These are phyloP conservation scores for Sporisorium iseilematis-ciliati DNA, from an alignment of 1,284 basidiomycete genomes.

Conservation along the genomic window DNA sequence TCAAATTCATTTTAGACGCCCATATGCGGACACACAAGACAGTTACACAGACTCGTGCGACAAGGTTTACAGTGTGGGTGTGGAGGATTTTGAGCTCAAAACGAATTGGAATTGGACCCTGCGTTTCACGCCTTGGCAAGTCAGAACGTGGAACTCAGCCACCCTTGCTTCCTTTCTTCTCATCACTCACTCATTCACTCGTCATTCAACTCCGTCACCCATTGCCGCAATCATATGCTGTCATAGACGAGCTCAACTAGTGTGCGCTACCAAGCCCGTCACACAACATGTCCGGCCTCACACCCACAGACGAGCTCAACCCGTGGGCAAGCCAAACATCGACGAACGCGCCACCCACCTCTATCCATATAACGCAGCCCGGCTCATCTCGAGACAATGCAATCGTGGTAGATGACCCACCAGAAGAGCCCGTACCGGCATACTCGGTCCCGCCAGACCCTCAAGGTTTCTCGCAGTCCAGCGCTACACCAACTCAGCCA, in stretches of 20 bases:
- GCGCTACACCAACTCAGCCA: background rate
- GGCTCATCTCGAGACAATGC: conserved; percentile 31
- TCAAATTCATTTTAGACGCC: background rate
- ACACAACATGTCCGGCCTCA: conserved; percentile 19
- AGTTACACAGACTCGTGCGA: conserved; percentile 5
- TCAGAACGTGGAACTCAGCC: conserved; percentile 8
- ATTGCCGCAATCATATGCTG: background rate
- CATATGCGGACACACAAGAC: background rate
- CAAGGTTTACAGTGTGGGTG: background rate
- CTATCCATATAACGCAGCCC: background rate
- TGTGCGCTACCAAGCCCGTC: conserved; percentile 2
- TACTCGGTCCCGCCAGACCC: conserved; percentile 11
- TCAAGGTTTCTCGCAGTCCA: conserved; percentile 20
- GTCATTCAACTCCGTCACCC: too few species aligned
- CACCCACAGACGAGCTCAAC: conserved; percentile 26
- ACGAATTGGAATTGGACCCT: conserved; percentile 15
- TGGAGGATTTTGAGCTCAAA: conserved; percentile 1
- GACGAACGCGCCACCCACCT: background rate
- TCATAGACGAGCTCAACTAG: background rate
- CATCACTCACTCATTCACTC: background rate
- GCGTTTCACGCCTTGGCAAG: background rate
- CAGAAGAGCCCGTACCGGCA: conserved; percentile 13
- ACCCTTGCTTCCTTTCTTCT: background rate
- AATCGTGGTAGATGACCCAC: conserved; percentile 40
- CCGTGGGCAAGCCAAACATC: conserved; percentile 18